Evolutionary conservation across 768 basidiomycete genomes (phyloP), one percentile per base, ranked within the genome.

Genomic region (Boletus huronensis): DNA sequence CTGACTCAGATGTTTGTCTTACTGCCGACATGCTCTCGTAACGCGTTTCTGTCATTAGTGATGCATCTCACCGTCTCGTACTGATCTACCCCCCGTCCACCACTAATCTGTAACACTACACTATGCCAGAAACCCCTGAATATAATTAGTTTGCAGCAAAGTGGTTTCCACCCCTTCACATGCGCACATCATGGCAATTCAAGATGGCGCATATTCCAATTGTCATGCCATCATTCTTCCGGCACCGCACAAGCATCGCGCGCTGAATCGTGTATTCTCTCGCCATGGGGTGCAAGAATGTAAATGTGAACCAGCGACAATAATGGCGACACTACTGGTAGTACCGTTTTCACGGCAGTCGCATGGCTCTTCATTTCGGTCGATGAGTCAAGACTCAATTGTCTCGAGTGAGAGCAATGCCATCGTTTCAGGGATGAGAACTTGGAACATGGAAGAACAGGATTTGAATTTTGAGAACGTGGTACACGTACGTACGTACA

Each of bases 151-250:
- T 46, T 11, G 28, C 31, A 5, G 39, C 52, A 57, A 56, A 52
- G 55, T 57, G 5, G 29, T n/a, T 32, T 32, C 34, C 35, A 50
- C 8, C 48, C 23, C 17, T 44, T 58, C 43, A 58, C 57, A 52
- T 38, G 10, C 17, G 44, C 44, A 56, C 55, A 55, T 53, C 44
- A 38, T n/a, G 31, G 26, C 10, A 35, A 28, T 5, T 34, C 53
- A 54, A 42, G 32, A 14, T 35, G 26, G 35, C 13, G 4, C 26
- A 7, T 35, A 23, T 29, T 23, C 42, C 41, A 16, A 41, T 54
- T 8, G 11, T 40, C 31, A 49, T 14, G 26, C 17, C 50, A 52
- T 52, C 35, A 50, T 39, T 14, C 19, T 26, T 53, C 7, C 51
- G 52, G 53, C 21, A 43, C 51, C 53, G 53, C 50, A 19, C 52